phyloP scores from a whole-genome alignment of 345 rosid species.

The Leavenworthia alabamica region DNA sequence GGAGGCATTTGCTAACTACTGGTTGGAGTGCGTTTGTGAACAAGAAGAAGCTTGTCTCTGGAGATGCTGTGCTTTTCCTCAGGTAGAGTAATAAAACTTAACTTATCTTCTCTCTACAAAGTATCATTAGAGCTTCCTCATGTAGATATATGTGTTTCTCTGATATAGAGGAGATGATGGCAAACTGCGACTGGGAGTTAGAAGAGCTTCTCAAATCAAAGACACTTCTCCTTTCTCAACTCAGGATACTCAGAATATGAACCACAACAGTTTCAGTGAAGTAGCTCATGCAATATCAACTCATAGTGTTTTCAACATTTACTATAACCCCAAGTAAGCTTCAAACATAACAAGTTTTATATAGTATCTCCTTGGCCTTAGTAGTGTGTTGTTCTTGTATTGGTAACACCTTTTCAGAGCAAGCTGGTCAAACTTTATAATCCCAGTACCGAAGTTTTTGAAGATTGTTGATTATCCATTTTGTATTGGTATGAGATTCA shows the following conservation, averaged over 20 bases:
- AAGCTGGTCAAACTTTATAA: slow-evolving; percentile 65
- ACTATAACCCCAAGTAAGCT: slow-evolving; percentile 86
- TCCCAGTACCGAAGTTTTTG: slow-evolving; percentile 60
- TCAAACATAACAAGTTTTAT: not conserved
- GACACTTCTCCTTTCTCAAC: slow-evolving; percentile 41
- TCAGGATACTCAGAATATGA: slow-evolving; percentile 43
- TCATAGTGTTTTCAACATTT: slow-evolving; percentile 57
- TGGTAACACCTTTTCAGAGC: slow-evolving; percentile 34
- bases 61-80: slow-evolving; percentile 97
- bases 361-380: not conserved
- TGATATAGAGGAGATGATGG: slow-evolving; percentile 84
- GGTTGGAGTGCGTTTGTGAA: slow-evolving; percentile 99
- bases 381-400: not conserved
- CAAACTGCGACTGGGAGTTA: slow-evolving; percentile 81
- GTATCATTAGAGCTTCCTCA: too few relatives aligned
- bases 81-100: too few relatives aligned
- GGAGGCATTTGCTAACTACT: slow-evolving; percentile 96
- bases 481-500: slow-evolving; percentile 80
- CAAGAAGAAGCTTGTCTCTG: slow-evolving; percentile 95
- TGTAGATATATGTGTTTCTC: not conserved
- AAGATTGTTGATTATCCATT: slow-evolving; percentile 66
- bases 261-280: slow-evolving; percentile 50
- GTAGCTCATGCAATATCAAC: slow-evolving; percentile 64
- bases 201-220: slow-evolving; percentile 84
- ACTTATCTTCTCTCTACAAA: too few relatives aligned